Conservation (phyloP, 2,329 filamentous ascomycete species). For the Dichotomopilus funicola region DNA sequence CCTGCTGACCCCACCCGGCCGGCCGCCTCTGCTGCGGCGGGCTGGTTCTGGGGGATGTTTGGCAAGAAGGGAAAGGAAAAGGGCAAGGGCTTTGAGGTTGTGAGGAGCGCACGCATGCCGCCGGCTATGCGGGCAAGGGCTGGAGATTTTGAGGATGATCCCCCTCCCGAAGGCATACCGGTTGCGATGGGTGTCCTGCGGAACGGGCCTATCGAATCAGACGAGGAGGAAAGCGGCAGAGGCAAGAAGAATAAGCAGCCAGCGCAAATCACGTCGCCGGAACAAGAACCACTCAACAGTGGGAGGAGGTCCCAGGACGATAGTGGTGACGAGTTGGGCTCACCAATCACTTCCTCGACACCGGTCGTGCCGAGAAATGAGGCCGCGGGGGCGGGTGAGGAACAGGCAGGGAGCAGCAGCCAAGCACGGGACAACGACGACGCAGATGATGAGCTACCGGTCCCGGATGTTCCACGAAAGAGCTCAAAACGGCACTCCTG, state of each 20-base stretch:
- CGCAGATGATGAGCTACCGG: slow-evolving; percentile 2
- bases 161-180: slow-evolving; percentile 59
- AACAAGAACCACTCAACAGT: slow-evolving; percentile 38
- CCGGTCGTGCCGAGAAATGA: slow-evolving; percentile 55
- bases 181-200: slow-evolving; percentile 55
- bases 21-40: slow-evolving; percentile 71
- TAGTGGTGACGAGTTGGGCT: slow-evolving; percentile 38
- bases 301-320: slow-evolving; percentile 42
- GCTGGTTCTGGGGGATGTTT: slow-evolving; percentile 78
- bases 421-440: slow-evolving; percentile 38
- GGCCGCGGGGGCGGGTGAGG: slow-evolving; percentile 44
- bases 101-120: slow-evolving; percentile 81
- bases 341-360: slow-evolving; percentile 38
- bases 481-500: slow-evolving; percentile 59
- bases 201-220: slow-evolving; percentile 58
- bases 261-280: slow-evolving; percentile 30
- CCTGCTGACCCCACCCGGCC: slow-evolving; percentile 91
- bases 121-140: slow-evolving; percentile 59
- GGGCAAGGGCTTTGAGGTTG: slow-evolving; percentile 93
- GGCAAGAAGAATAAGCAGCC: slow-evolving; percentile 24
- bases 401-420: too few species aligned
- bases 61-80: slow-evolving; percentile 88
- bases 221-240: slow-evolving; percentile 42
- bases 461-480: slow-evolving; percentile 61
- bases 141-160: slow-evolving; percentile 56